Evolutionary conservation across 2,329 filamentous ascomycete genomes (phyloP).

Genomic region (Fusarium cyanostomum): DNA sequence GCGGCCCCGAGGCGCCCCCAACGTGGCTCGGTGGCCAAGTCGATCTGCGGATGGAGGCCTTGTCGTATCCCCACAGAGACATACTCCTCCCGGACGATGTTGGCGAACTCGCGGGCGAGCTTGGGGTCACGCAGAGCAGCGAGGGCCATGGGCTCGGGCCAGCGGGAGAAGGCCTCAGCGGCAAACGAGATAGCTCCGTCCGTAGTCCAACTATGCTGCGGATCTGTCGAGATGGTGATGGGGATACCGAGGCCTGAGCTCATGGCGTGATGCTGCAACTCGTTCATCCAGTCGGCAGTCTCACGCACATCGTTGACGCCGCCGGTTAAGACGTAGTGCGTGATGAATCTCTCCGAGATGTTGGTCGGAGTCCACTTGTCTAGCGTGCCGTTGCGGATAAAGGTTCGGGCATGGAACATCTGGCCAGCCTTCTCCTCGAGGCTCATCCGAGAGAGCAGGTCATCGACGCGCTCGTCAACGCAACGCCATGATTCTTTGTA

Average conservation of each 20-base stretch:
- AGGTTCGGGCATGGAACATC: constrained; percentile 49
- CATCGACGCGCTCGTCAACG: constrained; percentile 56
- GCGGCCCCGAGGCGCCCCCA: constrained; percentile 57
- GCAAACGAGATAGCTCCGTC: constrained; percentile 55
- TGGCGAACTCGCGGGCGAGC: constrained; percentile 55
- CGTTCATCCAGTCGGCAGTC: constrained; percentile 52
- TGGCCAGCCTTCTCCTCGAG: constrained; percentile 58
- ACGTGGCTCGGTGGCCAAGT: constrained; percentile 59
- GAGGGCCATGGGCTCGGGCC: constrained; percentile 60
- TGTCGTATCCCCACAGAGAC: constrained; percentile 52
- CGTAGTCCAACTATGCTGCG: constrained; percentile 55
- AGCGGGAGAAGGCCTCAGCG: constrained; percentile 55
- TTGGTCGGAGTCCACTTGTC: neutral
- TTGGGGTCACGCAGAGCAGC: constrained; percentile 56
- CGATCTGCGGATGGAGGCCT: constrained; percentile 59
- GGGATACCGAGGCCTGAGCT: constrained; percentile 58
- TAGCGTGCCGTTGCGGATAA: neutral
- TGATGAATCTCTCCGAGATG: constrained; percentile 36
- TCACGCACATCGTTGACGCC: constrained; percentile 49
- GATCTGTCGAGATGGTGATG: constrained; percentile 58
- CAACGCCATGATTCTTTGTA: constrained; percentile 18
- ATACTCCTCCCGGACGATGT: constrained; percentile 58
- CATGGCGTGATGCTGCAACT: constrained; percentile 53
- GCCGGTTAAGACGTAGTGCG: constrained; percentile 58
- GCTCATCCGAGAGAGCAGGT: constrained; percentile 56